A percentile compares a stretch with the other conserved stretches of the same genome.
phyloP scores from a whole-genome alignment of 2,329 filamentous ascomycete genomes.

The Elsinoe necatrix region DNA sequence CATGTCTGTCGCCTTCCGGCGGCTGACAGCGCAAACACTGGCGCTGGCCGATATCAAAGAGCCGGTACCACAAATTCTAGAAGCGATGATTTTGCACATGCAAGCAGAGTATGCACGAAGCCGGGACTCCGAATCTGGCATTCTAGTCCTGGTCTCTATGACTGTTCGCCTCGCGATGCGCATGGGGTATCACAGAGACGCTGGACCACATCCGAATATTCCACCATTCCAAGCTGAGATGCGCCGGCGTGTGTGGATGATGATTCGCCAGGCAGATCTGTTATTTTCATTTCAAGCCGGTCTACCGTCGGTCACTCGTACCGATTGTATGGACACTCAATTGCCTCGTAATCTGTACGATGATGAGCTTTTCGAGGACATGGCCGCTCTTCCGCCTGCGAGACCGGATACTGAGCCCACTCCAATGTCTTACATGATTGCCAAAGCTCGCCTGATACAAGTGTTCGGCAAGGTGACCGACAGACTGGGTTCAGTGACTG shows the following conservation, averaged over 20 bases:
- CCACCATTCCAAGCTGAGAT: slow-evolving; percentile 68
- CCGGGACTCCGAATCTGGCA: slow-evolving; percentile 62
- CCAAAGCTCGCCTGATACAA: slow-evolving; percentile 58
- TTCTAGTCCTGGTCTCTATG: slow-evolving; percentile 53
- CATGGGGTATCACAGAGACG: slow-evolving; percentile 72
- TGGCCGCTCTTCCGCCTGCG: slow-evolving; percentile 58
- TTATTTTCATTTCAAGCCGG: slow-evolving; percentile 67
- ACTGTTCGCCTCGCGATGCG: slow-evolving; percentile 57
- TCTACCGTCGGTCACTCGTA: slow-evolving; percentile 57
- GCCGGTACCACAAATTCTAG: slow-evolving; percentile 65
- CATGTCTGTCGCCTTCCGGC: slow-evolving; percentile 49
- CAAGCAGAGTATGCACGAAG: slow-evolving; percentile 66
- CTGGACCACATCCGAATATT: slow-evolving; percentile 63
- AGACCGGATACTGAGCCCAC: slow-evolving; percentile 63
- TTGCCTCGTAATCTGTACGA: slow-evolving; percentile 72
- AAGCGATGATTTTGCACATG: slow-evolving; percentile 66
- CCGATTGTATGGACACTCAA: slow-evolving; percentile 66
- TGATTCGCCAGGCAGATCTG: slow-evolving; percentile 64
- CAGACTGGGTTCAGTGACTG: slow-evolving; percentile 52
- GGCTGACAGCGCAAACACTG: slow-evolving; percentile 69
- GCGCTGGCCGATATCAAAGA: slow-evolving; percentile 69
- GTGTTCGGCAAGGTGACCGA: slow-evolving; percentile 67
- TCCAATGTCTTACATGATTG: slow-evolving; percentile 70
- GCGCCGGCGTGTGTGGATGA: slow-evolving; percentile 55
- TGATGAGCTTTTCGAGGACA: slow-evolving; percentile 65